These are phyloP conservation scores for Thymus mandschuricus DNA, from an alignment of 257 asterid species.

Conservation along the genomic window DNA sequence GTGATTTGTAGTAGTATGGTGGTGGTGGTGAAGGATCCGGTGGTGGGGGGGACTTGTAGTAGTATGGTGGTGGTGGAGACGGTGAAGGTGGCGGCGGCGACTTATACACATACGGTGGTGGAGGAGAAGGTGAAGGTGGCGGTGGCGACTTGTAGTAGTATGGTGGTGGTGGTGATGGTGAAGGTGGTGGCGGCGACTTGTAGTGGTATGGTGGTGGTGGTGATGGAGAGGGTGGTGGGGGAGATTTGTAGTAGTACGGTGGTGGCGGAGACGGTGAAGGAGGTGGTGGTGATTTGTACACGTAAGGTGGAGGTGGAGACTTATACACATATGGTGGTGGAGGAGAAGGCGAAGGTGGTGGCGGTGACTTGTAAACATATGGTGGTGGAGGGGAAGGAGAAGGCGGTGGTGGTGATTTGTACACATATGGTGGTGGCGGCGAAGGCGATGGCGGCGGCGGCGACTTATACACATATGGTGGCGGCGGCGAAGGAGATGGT, in stretches of 20 bases:
- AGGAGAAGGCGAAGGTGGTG: constrained; percentile 1
- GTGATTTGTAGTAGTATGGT: not conserved
- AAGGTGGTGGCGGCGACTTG: constrained; percentile 12
- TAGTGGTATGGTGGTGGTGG: not conserved
- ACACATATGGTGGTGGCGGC: constrained; percentile 16
- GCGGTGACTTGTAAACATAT: not conserved
- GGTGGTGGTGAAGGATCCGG: not conserved
- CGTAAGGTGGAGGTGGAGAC: not conserved
- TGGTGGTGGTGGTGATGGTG: not conserved
- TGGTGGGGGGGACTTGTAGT: constrained; percentile 10
- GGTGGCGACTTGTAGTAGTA: too few relatives aligned
- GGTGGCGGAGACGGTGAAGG: constrained; percentile 14
- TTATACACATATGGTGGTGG: constrained; percentile 1
- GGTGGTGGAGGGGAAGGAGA: not conserved
- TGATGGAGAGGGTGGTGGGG: constrained; percentile 5
- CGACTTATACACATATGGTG: constrained; percentile 41
- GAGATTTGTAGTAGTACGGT: not conserved
- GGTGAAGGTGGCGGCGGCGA: too few relatives aligned
- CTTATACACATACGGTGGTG: too few relatives aligned
- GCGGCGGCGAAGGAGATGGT: constrained; percentile 37
- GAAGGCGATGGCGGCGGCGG: constrained; percentile 47
- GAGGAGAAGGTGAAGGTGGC: too few relatives aligned
- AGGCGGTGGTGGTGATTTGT: not conserved
- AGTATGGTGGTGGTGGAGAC: not conserved
- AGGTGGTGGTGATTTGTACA: not conserved